Base-by-base conservation (phyloP, 1,284 basidiomycete species). In the Moesziomyces globuligerus region DNA sequence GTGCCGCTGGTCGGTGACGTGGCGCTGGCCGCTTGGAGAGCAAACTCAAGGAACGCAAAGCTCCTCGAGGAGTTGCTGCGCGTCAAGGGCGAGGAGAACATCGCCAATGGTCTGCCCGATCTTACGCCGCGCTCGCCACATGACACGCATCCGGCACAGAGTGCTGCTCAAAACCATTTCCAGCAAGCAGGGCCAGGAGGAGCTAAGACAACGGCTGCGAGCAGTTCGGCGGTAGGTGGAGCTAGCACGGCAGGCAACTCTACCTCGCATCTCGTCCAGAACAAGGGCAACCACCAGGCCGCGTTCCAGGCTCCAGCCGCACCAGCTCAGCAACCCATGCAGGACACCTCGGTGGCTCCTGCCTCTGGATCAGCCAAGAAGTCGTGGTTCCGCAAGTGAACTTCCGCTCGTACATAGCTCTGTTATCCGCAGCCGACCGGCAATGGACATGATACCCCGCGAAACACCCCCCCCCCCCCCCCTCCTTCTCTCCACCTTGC, bases 11-110 rank as follows among this genome's bases (percentile, higher is more conserved):
- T 88, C 0, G 94, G 93, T 3, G 92, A 94, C 81, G 81, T 96
- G 46, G 80, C 89, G 4, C 82, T 93, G 29, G 79, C 92, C 85
- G 46, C 84, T 84, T 95, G 86, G 86, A 94, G 93, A 81, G 88
- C 92, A n/a, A 97, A 96, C 83, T 91, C 89, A 40, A 86, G 94
- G 67, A 96, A 96, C 78, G 93, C 91, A 3, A 80, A 73, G 37
- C 52, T 83, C 45, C 53, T 81, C 8, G 79, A 81, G 44, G 72
- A 80, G 28, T 45, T 74, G 50, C 20, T 78, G 7, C 51, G 74
- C n/a, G 48, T 72, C 34, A 55, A 58, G 39, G 75, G 75, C 8
- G 71, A 76, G 38, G 72, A 78, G 53, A 70, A 76, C 55, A 76
- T 78, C 8, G 62, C 74, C 1, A 57, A 65, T 3, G 74, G 74